Percentiles rank a stretch among this genome's conserved stretches.
Evolutionary conservation across 768 basidiomycete genomes (phyloP).

Genomic region (Leccinum ochraceum): DNA sequence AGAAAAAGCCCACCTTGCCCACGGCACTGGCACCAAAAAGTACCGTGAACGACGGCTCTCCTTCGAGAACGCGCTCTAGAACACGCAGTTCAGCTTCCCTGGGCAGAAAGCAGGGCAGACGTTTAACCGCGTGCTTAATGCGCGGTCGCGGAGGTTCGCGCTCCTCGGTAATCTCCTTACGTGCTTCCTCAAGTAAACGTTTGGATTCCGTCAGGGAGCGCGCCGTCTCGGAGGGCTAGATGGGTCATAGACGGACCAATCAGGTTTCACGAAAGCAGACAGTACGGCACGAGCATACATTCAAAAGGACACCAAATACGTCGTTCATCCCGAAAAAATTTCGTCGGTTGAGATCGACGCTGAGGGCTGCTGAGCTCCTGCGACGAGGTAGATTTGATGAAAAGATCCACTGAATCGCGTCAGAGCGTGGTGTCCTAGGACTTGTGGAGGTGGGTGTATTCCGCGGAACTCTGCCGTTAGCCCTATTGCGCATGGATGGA

Average conservation of each 20-base stretch:
- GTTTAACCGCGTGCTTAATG: constrained; percentile 75
- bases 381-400: constrained; percentile 69
- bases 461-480: constrained; percentile 26
- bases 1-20: constrained; percentile 59
- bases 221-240: constrained; percentile 75
- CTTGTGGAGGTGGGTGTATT: constrained; percentile 24
- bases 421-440: constrained; percentile 33
- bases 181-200: constrained; percentile 73
- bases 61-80: constrained; percentile 62
- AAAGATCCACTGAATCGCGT: constrained; percentile 72
- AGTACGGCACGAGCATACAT: constrained; percentile 47
- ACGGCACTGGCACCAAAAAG: constrained; percentile 80
- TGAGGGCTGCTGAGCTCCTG: constrained; percentile 58
- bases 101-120: constrained; percentile 72
- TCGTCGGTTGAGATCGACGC: constrained; percentile 61
- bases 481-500: constrained; percentile 28
- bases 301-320: constrained; percentile 71
- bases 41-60: constrained; percentile 77
- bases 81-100: constrained; percentile 66
- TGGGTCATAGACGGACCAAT: constrained; percentile 14
- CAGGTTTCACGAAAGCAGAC: constrained; percentile 4
- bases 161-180: constrained; percentile 70
- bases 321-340: constrained; percentile 82
- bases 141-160: constrained; percentile 65
- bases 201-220: constrained; percentile 79